Evolutionary conservation across 805 yeast genomes (phyloP), one percentile per base, ranked within the genome.

Genomic region (Lachancea quebecensis): DNA sequence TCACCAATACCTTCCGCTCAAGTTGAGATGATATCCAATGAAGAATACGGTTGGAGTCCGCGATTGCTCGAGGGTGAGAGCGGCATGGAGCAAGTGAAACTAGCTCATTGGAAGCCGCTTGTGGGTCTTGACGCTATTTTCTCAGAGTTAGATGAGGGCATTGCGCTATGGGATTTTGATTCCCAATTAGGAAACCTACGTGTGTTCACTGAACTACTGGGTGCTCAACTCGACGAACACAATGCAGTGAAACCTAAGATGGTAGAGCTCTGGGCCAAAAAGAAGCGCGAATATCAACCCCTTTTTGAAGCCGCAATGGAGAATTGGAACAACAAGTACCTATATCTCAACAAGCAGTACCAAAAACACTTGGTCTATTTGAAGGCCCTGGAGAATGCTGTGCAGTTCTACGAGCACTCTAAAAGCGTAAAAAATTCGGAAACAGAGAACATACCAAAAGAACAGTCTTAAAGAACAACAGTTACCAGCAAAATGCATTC

Each of bases 21-120:
- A 55, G 82, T 79, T 45, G 79, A 83, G 50, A 72, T 85, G 29
- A 79, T 88, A 2, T 81, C 91, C 5, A 75, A 71, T 44, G 75
- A 81, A 47, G 95, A 89, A 59, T 88, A 79, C 59, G 96, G 96
- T 2, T 88, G 95, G 95, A 64, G 71, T 39, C 42, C 50, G 4
- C 45, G 42, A 3, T 17, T 64, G 1, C 36, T 48, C 17, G 14
- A 33, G 1, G 36, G 35, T 3, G 39, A 39, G n/a, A 25, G 17
- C 10, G 35, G 31, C 30, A 28, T 29, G 4, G 10, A 18, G 17
- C 34, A 30, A 3, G 39, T 38, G 6, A 36, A 44, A 21, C 38
- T 48, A 10, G 15, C 38, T 17, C 17, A 35, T 10, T 62, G 64
- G 65, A 45, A 52, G 21, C 56, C 60, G 28, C 42, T 59, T 4